phyloP scores from a whole-genome alignment of 2,329 filamentous ascomycete species.

The Thelonectria rubi region DNA sequence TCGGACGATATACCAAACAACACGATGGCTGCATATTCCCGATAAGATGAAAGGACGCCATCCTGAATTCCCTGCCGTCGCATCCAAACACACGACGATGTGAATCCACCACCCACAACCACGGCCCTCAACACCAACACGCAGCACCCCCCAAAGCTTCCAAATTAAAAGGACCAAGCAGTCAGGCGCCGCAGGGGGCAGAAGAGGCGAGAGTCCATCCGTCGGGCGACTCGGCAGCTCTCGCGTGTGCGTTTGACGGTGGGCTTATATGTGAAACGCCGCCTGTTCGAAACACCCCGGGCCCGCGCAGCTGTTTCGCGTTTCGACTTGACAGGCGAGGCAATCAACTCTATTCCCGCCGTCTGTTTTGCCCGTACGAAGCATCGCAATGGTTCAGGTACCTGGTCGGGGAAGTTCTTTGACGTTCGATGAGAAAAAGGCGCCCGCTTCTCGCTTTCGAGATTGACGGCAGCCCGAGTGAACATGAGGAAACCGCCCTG shows the following conservation, averaged over 20 bases:
- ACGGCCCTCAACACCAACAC: not conserved
- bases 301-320: not conserved
- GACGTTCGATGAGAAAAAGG: conserved; percentile 12
- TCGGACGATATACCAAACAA: not conserved
- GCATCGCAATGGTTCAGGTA: not conserved
- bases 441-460: not conserved
- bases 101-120: not conserved
- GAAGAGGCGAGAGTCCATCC: not conserved
- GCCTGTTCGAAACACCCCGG: not conserved
- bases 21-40: not conserved
- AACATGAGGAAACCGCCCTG: not conserved
- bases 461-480: too few relatives aligned
- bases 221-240: not conserved
- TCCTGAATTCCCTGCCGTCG: not conserved
- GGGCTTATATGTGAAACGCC: not conserved
- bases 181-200: not conserved
- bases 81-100: not conserved
- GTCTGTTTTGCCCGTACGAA: not conserved
- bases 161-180: not conserved
- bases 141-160: not conserved
- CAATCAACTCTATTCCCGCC: not conserved
- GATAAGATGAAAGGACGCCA: conserved; percentile 10
- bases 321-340: not conserved
- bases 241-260: not conserved
- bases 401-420: not conserved